phyloP scores from a whole-genome alignment of 208 protist genomes.

The Trypanosoma platydactyli region DNA sequence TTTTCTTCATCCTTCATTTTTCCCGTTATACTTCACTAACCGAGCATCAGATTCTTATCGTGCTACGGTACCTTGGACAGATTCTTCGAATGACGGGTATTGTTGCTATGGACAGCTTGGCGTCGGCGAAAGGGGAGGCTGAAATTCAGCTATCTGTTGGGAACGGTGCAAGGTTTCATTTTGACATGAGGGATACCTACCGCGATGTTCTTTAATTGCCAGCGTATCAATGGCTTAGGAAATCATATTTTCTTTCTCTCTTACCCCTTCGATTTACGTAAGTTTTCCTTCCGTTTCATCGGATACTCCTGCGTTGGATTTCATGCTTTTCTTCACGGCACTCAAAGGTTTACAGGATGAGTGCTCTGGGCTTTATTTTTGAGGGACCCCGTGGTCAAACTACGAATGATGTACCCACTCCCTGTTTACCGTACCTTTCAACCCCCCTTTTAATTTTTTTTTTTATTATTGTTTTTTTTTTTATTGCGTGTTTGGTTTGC shows the following conservation, averaged over 20 bases:
- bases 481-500: not conserved
- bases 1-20: conserved; percentile 32
- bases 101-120: conserved; percentile 20
- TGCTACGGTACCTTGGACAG: conserved; percentile 34
- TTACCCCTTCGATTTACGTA: not conserved
- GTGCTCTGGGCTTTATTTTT: no score
- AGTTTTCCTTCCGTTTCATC: not conserved
- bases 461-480: conserved; percentile 1
- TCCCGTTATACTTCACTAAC: conserved; percentile 19
- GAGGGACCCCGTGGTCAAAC: no score
- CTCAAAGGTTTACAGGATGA: no score
- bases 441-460: conserved; percentile 7
- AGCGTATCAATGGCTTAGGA: not conserved
- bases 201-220: conserved; percentile 21
- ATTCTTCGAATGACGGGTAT: conserved; percentile 28
- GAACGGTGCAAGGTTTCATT: not conserved
- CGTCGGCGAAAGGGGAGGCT: conserved; percentile 1
- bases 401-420: no score
- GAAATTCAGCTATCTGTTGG: conserved; percentile 19
- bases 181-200: conserved; percentile 13
- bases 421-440: not conserved
- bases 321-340: not conserved
- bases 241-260: not conserved
- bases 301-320: not conserved
- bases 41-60: conserved; percentile 34